Evolutionary conservation across 2,329 filamentous ascomycete genomes (phyloP).

Genomic region (Dactylellina cionopaga): DNA sequence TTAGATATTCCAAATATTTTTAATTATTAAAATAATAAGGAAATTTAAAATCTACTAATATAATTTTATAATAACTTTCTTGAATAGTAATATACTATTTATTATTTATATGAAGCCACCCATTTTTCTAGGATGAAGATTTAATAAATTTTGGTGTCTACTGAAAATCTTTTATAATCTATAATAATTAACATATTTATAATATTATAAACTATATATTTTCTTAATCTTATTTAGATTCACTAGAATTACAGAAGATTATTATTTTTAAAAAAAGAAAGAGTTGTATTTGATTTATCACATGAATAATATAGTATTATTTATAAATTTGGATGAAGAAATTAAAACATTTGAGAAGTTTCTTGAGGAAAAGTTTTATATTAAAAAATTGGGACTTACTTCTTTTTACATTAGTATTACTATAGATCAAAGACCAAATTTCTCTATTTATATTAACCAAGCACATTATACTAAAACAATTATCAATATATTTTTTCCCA

Average conservation of each 20-base stretch:
- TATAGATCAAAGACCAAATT: neutral
- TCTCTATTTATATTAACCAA: neutral
- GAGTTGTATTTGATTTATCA: neutral
- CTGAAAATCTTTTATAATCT: neutral
- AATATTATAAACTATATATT: neutral
- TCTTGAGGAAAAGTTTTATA: neutral
- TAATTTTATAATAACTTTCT: neutral
- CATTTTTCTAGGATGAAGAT: neutral
- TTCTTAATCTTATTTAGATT: neutral
- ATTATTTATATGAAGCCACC: neutral
- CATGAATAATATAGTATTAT: neutral
- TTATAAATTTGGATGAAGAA: neutral
- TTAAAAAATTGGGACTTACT: neutral
- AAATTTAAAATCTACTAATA: neutral
- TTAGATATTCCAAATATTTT: neutral
- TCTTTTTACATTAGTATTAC: neutral
- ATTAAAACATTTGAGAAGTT: neutral
- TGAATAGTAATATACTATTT: neutral
- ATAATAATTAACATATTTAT: neutral
- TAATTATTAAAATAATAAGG: neutral
- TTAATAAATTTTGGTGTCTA: neutral
- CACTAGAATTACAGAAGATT: neutral
- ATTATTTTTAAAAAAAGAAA: neutral
- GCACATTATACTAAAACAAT: neutral
- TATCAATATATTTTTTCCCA: neutral